Conservation (phyloP, 1,284 basidiomycete genomes). For the Rhodotorula sp. region DNA sequence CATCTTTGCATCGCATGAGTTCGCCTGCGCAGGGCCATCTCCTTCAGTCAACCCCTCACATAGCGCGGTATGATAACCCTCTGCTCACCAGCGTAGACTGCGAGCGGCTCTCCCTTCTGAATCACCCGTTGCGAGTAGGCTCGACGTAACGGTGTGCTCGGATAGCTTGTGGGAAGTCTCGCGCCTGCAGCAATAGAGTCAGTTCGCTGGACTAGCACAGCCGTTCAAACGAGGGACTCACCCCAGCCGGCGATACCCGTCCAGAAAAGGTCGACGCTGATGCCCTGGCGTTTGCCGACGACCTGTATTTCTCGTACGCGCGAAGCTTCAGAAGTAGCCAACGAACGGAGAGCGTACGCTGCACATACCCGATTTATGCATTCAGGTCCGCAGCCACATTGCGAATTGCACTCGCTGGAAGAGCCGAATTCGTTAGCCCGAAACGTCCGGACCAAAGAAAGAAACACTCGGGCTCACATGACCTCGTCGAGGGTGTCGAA, state of each 20-base stretch:
- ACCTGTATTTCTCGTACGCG: background rate
- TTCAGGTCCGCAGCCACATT: slow-evolving; percentile 27
- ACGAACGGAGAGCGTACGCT: background rate
- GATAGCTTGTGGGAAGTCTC: slow-evolving; percentile 9
- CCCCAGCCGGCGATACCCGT: slow-evolving; percentile 27
- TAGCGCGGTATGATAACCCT: background rate
- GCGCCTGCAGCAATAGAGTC: slow-evolving; percentile 11
- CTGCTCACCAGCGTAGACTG: slow-evolving; percentile 22
- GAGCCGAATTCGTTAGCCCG: too few relatives aligned
- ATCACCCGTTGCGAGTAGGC: background rate
- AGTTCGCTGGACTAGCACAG: background rate
- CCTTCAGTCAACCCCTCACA: background rate
- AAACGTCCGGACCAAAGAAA: fast-evolving
- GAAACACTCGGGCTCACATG: slow-evolving; percentile 12
- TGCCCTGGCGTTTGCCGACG: slow-evolving; percentile 10
- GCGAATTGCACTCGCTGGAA: slow-evolving; percentile 36
- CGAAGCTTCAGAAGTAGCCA: background rate
- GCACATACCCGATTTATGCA: slow-evolving; percentile 26
- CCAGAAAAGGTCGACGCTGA: slow-evolving; percentile 28
- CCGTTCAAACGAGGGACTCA: background rate
- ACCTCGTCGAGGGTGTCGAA: slow-evolving; percentile 6
- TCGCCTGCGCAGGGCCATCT: slow-evolving; percentile 11
- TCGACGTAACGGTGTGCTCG: background rate
- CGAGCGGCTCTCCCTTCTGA: slow-evolving; percentile 19
- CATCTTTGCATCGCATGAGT: background rate